phyloP scores from a whole-genome alignment of 768 basidiomycete genomes.

The Gymnopilus junonius region DNA sequence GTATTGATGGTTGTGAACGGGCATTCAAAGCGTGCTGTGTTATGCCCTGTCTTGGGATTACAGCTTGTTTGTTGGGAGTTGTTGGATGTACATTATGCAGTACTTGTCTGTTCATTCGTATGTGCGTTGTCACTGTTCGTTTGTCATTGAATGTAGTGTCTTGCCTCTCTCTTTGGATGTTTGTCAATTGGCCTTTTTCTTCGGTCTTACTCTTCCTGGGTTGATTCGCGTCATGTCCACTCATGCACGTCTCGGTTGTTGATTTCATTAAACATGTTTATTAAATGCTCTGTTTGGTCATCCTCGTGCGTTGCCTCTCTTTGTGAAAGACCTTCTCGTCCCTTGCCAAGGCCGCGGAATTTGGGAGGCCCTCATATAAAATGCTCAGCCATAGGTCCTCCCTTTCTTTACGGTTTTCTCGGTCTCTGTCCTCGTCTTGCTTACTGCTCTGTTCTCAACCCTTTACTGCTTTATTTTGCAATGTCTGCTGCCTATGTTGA shows the following conservation, averaged over 20 bases:
- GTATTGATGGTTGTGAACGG: background rate
- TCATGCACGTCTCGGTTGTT: background rate
- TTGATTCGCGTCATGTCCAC: background rate
- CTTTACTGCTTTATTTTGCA: background rate
- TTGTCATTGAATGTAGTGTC: background rate
- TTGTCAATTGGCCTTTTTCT: background rate
- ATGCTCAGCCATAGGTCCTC: background rate
- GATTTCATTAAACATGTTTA: background rate
- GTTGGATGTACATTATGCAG: background rate
- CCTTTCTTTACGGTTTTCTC: background rate
- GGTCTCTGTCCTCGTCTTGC: background rate
- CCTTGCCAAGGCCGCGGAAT: background rate
- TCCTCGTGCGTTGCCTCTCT: background rate
- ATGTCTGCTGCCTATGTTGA: background rate
- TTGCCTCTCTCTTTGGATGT: background rate
- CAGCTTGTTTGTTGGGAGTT: background rate
- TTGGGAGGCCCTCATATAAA: background rate
- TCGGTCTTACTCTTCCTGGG: background rate
- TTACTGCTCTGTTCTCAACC: background rate
- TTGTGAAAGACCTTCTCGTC: background rate
- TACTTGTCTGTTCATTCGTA: background rate
- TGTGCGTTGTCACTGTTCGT: background rate
- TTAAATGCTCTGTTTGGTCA: background rate
- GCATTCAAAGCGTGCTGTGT: background rate
- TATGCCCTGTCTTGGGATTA: background rate